Percentiles rank a stretch among this genome's conserved stretches.
phyloP scores from a whole-genome alignment of 73 alveolate genomes.

The Paramecium octaurelia region DNA sequence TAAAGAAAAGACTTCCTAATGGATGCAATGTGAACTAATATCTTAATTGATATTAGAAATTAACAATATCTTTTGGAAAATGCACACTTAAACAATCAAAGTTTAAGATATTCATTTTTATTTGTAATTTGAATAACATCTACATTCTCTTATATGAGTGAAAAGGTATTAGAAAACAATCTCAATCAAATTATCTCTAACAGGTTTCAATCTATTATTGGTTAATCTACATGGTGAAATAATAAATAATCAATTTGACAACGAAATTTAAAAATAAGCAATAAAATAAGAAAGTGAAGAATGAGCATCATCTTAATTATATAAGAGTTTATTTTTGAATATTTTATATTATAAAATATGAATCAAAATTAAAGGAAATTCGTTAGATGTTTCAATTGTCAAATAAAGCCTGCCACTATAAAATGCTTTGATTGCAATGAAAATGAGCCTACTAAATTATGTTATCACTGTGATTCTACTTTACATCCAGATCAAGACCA shows the following conservation, averaged over 20 bases:
- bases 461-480: slow-evolving; percentile 3
- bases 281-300: neutral
- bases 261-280: neutral
- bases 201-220: neutral
- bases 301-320: neutral
- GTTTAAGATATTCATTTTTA: neutral
- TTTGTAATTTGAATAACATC: neutral
- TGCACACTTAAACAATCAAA: no score
- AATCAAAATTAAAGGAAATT: slow-evolving; percentile 35
- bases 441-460: neutral
- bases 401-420: neutral
- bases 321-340: slow-evolving; percentile 2
- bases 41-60: neutral
- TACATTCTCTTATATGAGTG: no score
- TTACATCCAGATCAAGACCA: slow-evolving; percentile 1
- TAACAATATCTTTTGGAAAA: neutral
- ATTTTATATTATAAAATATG: neutral
- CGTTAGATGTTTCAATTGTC: slow-evolving; percentile 20
- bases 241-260: neutral
- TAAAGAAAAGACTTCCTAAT: no score
- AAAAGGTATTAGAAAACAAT: neutral
- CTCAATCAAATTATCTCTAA: neutral
- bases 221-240: neutral
- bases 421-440: slow-evolving; percentile 19
- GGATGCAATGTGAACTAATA: neutral